Percentiles rank a stretch among this genome's conserved stretches.
phyloP scores from a whole-genome alignment of 2,329 filamentous ascomycete species.

The Exophiala sideris region DNA sequence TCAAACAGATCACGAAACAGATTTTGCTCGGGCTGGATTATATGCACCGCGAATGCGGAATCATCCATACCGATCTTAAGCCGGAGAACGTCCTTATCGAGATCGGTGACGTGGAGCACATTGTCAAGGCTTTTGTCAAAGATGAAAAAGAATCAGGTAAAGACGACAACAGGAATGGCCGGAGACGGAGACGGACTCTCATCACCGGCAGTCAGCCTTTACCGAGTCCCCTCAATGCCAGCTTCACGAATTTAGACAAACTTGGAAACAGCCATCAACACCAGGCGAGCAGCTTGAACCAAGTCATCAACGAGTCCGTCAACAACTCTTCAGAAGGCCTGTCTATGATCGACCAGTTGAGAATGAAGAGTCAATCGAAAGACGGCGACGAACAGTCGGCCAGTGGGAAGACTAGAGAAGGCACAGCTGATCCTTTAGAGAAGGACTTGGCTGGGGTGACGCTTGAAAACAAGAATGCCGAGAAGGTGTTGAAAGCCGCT shows the following conservation, averaged over 20 bases:
- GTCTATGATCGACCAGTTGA: constrained; percentile 59
- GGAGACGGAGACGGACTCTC: constrained; percentile 82
- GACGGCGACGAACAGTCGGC: constrained; percentile 34
- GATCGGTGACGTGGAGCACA: constrained; percentile 97
- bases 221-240: constrained; percentile 89
- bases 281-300: constrained; percentile 70
- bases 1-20: constrained; percentile 99
- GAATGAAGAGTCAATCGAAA: constrained; percentile 35
- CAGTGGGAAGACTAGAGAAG: constrained; percentile 56
- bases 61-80: constrained; percentile 88
- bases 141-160: constrained; percentile 72
- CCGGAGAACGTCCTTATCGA: constrained; percentile 98
- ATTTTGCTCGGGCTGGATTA: constrained; percentile 94
- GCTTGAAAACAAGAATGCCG: constrained; percentile 68
- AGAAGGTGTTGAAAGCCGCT: constrained; percentile 48
- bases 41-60: constrained; percentile 94
- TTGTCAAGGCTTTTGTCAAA: constrained; percentile 93
- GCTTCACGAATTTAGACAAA: constrained; percentile 76
- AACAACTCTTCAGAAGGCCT: constrained; percentile 34
- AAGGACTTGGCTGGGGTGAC: constrained; percentile 94
- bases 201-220: constrained; percentile 97
- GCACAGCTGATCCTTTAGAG: constrained; percentile 76
- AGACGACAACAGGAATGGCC: constrained; percentile 87
- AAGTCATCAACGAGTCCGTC: constrained; percentile 69
- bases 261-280: constrained; percentile 58